These are phyloP conservation scores for Salix brachista DNA, from an alignment of 345 rosid species.

Conservation along the genomic window DNA sequence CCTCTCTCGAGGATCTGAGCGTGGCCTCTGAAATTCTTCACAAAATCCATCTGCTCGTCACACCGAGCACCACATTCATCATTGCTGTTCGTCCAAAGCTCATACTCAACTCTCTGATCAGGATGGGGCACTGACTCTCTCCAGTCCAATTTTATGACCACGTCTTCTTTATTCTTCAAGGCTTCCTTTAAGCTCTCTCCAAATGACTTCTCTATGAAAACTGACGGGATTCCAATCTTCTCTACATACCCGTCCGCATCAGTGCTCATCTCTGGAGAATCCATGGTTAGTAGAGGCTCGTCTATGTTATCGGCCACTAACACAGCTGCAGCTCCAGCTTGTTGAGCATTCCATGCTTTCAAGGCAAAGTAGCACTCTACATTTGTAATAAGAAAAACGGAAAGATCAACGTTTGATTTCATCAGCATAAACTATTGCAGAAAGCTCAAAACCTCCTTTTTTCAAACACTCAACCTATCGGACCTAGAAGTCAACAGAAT, in stretches of 20 bases:
- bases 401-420: neutral
- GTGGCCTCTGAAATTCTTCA: slow-evolving; percentile 79
- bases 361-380: slow-evolving; percentile 82
- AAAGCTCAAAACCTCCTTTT: neutral
- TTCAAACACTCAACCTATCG: neutral
- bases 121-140: slow-evolving; percentile 94
- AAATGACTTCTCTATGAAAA: slow-evolving; percentile 63
- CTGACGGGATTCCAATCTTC: slow-evolving; percentile 79
- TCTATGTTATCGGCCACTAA: slow-evolving; percentile 62
- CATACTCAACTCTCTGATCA: slow-evolving; percentile 88
- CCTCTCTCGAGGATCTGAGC: slow-evolving; percentile 89
- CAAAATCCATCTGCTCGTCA: slow-evolving; percentile 86
- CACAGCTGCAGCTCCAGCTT: slow-evolving; percentile 90
- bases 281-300: slow-evolving; percentile 90
- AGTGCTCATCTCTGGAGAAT: slow-evolving; percentile 63
- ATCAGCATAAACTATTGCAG: neutral
- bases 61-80: slow-evolving; percentile 90
- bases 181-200: slow-evolving; percentile 67
- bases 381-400: slow-evolving; percentile 11
- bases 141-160: slow-evolving; percentile 74
- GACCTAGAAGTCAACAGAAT: neutral
- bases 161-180: slow-evolving; percentile 60
- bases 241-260: slow-evolving; percentile 66
- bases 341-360: slow-evolving; percentile 86
- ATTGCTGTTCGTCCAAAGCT: slow-evolving; percentile 93